Conservation (phyloP, 805 yeast genomes). For the Pichia pseudocactophila region DNA sequence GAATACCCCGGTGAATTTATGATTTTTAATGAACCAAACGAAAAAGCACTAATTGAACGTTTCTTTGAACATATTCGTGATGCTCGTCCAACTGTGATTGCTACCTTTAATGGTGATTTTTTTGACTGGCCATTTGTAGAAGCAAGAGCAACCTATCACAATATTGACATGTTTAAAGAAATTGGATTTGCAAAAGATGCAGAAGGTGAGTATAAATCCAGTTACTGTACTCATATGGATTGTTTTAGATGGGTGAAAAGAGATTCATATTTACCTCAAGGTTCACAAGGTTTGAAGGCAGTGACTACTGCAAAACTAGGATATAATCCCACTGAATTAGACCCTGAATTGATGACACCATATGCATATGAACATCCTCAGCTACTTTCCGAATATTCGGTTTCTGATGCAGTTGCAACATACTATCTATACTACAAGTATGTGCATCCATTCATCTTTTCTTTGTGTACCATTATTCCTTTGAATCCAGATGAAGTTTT, state of each 20-base stretch:
- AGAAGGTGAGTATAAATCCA: constrained; percentile 88
- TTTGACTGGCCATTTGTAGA: constrained; percentile 99
- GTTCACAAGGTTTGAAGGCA: constrained; percentile 96
- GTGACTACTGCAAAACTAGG: constrained; percentile 95
- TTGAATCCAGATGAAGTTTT: constrained; percentile 93
- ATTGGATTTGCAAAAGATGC: constrained; percentile 87
- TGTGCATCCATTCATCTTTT: constrained; percentile 93
- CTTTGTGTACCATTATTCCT: constrained; percentile 92
- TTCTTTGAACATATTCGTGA: constrained; percentile 91
- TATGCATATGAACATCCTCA: constrained; percentile 95
- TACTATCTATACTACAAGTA: constrained; percentile 92
- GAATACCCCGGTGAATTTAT: constrained; percentile 89
- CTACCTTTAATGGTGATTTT: constrained; percentile 96
- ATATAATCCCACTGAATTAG: constrained; percentile 91
- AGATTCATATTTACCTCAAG: constrained; percentile 95
- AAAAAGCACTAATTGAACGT: constrained; percentile 58
- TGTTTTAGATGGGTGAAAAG: constrained; percentile 97
- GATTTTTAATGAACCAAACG: constrained; percentile 84
- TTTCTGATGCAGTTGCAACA: constrained; percentile 98
- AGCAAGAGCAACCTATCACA: constrained; percentile 75
- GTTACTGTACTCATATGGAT: constrained; percentile 94
- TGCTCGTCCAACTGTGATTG: constrained; percentile 88
- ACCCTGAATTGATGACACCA: constrained; percentile 97
- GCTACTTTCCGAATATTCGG: constrained; percentile 88
- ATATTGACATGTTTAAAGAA: constrained; percentile 79